Evolutionary conservation across 495 filamentous ascomycete species (phyloP).

Genomic region (Bacidia gigantensis): DNA sequence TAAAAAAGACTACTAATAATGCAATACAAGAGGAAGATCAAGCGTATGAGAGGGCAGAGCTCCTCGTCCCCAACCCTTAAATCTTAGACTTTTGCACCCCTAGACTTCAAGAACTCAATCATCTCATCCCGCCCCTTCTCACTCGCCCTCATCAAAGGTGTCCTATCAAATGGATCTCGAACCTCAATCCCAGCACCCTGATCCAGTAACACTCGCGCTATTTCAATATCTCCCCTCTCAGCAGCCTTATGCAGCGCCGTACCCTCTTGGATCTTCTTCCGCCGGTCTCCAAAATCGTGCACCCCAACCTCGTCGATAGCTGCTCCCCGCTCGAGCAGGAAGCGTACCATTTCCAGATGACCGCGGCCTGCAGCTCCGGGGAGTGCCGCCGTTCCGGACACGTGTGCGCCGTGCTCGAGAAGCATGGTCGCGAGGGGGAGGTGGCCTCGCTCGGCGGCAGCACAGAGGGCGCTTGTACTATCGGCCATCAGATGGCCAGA

Average conservation of each 20-base stretch:
- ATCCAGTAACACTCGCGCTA: conserved; percentile 1
- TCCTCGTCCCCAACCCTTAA: not conserved
- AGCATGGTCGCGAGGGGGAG: not conserved
- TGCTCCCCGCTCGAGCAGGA: conserved; percentile 9
- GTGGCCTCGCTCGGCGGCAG: conserved; percentile 1
- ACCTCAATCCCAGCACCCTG: conserved; percentile 4
- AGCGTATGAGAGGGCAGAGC: not conserved
- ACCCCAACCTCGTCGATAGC: conserved; percentile 12
- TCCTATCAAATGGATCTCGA: conserved; percentile 9
- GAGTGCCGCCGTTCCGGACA: conserved; percentile 1
- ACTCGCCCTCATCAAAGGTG: conserved; percentile 6
- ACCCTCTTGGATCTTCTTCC: conserved; percentile 7
- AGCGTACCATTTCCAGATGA: conserved; percentile 9
- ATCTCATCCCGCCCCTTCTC: not conserved
- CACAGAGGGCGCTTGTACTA: not conserved
- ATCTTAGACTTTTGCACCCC: not conserved
- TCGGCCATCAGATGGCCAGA: conserved; percentile 5
- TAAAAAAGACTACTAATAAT: too few species aligned
- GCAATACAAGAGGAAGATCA: too few species aligned
- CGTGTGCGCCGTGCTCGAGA: conserved; percentile 2
- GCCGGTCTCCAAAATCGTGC: conserved; percentile 6
- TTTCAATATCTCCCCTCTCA: conserved; percentile 1
- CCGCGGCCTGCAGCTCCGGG: conserved; percentile 7
- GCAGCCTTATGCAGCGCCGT: conserved; percentile 14
- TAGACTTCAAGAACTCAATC: not conserved